A percentile compares a stretch with the other conserved stretches of the same genome.
These are phyloP conservation scores for Solanum appendiculatum DNA, from an alignment of 257 asterid species.

Conservation along the genomic window DNA sequence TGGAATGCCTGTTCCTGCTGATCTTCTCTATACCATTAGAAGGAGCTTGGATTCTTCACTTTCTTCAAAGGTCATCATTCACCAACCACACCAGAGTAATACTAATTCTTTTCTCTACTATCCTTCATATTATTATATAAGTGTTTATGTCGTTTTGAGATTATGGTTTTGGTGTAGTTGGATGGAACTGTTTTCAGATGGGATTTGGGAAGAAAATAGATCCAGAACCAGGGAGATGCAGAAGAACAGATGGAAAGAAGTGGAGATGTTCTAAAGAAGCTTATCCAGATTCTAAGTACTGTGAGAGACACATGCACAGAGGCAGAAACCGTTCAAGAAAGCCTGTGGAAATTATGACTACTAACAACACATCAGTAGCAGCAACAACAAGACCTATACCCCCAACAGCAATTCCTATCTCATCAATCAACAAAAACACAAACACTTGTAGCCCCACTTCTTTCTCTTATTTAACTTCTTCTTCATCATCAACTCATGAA, in stretches of 20 bases:
- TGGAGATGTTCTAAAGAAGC: conserved; percentile 98
- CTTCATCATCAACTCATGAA: background rate
- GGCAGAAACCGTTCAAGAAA: conserved; percentile 99
- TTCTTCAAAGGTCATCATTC: conserved; percentile 51
- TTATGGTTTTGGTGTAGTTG: conserved; percentile 28
- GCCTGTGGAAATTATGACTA: conserved; percentile 78
- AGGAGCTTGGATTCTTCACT: conserved; percentile 55
- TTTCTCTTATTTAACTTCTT: background rate
- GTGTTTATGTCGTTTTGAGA: background rate
- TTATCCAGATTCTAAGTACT: conserved; percentile 91
- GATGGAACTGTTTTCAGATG: conserved; percentile 76
- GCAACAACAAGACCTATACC: conserved; percentile 2
- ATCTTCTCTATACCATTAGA: conserved; percentile 75
- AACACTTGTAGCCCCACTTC: background rate
- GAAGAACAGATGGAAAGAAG: conserved; percentile 95
- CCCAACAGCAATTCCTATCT: conserved; percentile 17
- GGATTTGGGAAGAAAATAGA: conserved; percentile 83
- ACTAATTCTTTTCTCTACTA: background rate
- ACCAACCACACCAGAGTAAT: conserved; percentile 44
- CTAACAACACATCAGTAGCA: conserved; percentile 4
- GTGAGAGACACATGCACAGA: conserved; percentile 99
- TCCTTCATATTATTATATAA: background rate
- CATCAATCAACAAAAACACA: conserved; percentile 20
- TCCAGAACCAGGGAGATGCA: conserved; percentile 95
- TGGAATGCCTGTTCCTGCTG: conserved; percentile 82